These are phyloP conservation scores for Colletotrichum zoysiae DNA, from an alignment of 2,329 filamentous ascomycete species.

Conservation along the genomic window DNA sequence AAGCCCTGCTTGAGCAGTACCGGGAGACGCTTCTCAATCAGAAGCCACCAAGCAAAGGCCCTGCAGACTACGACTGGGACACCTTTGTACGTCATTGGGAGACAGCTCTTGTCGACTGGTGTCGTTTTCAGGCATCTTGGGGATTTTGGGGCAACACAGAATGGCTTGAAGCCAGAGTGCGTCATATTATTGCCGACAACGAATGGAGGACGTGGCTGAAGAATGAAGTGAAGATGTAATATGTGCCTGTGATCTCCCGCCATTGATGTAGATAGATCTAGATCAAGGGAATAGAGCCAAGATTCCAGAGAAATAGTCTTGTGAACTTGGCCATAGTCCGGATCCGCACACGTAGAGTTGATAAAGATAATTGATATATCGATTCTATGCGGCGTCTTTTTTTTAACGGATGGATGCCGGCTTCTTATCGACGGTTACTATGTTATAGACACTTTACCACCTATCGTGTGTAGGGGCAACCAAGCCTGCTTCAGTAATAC, in stretches of 20 bases:
- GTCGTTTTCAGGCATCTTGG: constrained; percentile 71
- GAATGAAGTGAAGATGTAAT: constrained; percentile 34
- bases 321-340: background rate
- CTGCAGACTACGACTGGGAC: constrained; percentile 64
- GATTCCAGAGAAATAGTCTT: background rate
- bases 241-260: background rate
- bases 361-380: background rate
- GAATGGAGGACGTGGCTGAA: constrained; percentile 61
- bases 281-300: background rate
- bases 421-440: background rate
- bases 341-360: background rate
- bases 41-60: constrained; percentile 42
- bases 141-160: constrained; percentile 72
- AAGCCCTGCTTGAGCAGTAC: constrained; percentile 64
- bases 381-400: background rate
- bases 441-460: background rate
- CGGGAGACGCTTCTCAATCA: constrained; percentile 51
- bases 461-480: background rate
- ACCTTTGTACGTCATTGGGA: constrained; percentile 73
- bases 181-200: constrained; percentile 60
- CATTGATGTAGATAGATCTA: background rate
- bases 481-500: background rate
- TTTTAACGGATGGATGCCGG: background rate
- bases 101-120: constrained; percentile 76
- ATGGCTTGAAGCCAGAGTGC: constrained; percentile 68